Conservation (phyloP, 2,329 filamentous ascomycete genomes). For the Fusarium fracticaudum region DNA sequence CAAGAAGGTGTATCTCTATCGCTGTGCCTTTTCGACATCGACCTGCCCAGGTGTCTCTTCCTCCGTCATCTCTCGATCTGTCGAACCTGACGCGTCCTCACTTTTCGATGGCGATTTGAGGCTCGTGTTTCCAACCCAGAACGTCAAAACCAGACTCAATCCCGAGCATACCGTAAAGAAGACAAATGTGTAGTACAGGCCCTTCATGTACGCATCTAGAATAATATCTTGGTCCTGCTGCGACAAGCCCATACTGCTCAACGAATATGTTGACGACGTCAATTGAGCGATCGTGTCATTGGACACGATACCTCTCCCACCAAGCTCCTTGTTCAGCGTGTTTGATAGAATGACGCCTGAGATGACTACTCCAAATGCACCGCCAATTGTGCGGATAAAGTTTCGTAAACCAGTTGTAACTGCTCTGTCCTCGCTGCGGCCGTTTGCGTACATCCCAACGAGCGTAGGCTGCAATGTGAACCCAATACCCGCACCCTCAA, state of each 20-base stretch:
- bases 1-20: background rate
- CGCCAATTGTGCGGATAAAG: constrained; percentile 8
- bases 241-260: background rate
- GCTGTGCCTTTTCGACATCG: background rate
- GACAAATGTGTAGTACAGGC: background rate
- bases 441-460: background rate
- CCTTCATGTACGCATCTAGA: background rate
- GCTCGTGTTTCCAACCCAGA: background rate
- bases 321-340: background rate
- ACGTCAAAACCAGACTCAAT: background rate
- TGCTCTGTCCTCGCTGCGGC: background rate
- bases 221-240: background rate
- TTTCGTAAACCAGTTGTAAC: background rate
- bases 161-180: background rate
- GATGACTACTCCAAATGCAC: background rate
- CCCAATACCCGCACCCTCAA: background rate
- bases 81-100: background rate
- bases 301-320: background rate
- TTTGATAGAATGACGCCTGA: background rate
- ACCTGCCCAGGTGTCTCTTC: background rate
- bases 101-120: background rate
- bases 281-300: background rate
- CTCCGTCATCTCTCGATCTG: background rate
- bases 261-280: background rate
- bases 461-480: background rate